A percentile compares a stretch with the other conserved stretches of the same genome.
Evolutionary conservation across 2,329 filamentous ascomycete species (phyloP).

Genomic region (Calycina herbarum): DNA sequence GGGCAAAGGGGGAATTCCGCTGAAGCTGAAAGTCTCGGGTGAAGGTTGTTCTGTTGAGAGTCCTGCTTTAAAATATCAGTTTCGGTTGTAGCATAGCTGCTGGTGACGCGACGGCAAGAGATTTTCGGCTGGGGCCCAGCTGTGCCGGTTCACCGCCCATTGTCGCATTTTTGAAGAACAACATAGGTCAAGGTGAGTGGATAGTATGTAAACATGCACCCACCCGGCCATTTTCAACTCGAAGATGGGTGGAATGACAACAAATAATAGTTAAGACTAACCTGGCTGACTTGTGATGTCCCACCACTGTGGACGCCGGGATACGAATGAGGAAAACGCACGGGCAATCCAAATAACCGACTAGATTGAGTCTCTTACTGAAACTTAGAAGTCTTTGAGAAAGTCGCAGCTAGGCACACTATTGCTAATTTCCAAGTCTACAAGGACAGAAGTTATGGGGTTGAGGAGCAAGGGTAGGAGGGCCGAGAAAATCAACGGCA

Average conservation of each 20-base stretch:
- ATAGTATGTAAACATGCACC: constrained; percentile 32
- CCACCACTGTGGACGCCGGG: constrained; percentile 34
- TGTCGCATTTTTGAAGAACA: constrained; percentile 19
- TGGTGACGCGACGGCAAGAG: constrained; percentile 10
- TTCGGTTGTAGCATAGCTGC: constrained; percentile 3
- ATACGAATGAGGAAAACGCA: constrained; percentile 32
- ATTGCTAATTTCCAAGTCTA: constrained; percentile 9
- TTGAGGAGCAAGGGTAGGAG: not conserved
- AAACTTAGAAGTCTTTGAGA: constrained; percentile 21
- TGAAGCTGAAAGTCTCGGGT: constrained; percentile 11
- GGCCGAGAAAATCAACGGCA: not conserved
- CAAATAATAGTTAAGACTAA: constrained; percentile 27
- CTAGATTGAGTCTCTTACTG: constrained; percentile 25
- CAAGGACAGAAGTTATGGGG: not conserved
- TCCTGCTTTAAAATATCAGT: constrained; percentile 7
- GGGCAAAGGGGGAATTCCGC: not conserved
- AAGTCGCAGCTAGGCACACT: constrained; percentile 15
- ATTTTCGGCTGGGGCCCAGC: not conserved
- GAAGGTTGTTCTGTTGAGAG: not conserved
- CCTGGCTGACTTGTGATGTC: constrained; percentile 21
- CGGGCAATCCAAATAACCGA: constrained; percentile 30
- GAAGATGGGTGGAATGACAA: constrained; percentile 20
- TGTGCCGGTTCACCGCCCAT: constrained; percentile 33
- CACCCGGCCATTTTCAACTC: constrained; percentile 30
- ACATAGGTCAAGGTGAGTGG: constrained; percentile 20